A percentile compares a stretch with the other conserved stretches of the same genome.
Evolutionary conservation across 352 stramenopile genomes (phyloP).

Genomic region (Globisporangium spinosum): DNA sequence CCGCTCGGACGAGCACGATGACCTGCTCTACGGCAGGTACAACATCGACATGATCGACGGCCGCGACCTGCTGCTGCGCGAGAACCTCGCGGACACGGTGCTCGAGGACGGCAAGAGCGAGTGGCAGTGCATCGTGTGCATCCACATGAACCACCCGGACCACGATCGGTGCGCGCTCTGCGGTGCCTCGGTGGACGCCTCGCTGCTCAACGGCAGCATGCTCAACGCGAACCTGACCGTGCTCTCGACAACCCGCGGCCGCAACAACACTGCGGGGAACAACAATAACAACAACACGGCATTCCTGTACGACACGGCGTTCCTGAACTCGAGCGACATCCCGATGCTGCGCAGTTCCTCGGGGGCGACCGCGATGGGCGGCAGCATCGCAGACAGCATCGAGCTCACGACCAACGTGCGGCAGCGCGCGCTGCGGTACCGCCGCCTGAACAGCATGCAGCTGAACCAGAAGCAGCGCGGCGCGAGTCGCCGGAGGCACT

Average conservation of each 20-base stretch:
- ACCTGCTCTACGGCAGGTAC: constrained; percentile 32
- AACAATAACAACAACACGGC: neutral
- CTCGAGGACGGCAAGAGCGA: constrained; percentile 56
- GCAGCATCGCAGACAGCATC: constrained; percentile 19
- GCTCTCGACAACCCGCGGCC: constrained; percentile 16
- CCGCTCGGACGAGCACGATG: constrained; percentile 27
- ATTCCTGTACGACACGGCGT: constrained; percentile 10
- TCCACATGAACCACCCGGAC: constrained; percentile 72
- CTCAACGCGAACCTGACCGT: constrained; percentile 30
- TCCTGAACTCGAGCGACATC: constrained; percentile 22
- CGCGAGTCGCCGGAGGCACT: constrained; percentile 44
- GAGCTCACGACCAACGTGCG: constrained; percentile 38
- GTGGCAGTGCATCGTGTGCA: constrained; percentile 74
- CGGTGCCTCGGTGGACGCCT: constrained; percentile 56
- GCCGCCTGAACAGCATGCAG: constrained; percentile 64
- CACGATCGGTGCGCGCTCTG: constrained; percentile 57
- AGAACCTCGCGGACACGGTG: constrained; percentile 65
- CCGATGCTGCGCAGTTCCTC: constrained; percentile 22
- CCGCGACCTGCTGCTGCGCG: constrained; percentile 45
- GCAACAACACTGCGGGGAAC: neutral
- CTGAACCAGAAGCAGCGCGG: constrained; percentile 62
- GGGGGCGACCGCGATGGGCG: neutral
- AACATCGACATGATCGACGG: constrained; percentile 54
- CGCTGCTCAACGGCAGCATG: constrained; percentile 34
- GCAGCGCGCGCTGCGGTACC: constrained; percentile 56